phyloP scores from a whole-genome alignment of 2,329 filamentous ascomycete genomes.

The Keithomyces neogunnii region DNA sequence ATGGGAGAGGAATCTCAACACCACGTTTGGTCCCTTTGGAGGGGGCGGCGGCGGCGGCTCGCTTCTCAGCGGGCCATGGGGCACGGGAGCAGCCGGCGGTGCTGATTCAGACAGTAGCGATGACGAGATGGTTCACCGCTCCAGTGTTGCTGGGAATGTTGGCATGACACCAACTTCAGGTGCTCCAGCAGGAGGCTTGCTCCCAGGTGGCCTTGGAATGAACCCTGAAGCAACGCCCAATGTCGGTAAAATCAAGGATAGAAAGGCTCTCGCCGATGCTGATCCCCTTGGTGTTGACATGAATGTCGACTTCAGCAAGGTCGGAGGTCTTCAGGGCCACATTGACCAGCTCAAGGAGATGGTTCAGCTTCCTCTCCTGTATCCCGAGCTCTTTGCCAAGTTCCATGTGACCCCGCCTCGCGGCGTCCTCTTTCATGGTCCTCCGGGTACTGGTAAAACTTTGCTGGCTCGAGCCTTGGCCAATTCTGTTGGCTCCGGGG shows the following conservation, averaged over 20 bases:
- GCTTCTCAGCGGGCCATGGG: slow-evolving; percentile 66
- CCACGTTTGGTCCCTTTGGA: slow-evolving; percentile 87
- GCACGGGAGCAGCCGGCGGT: slow-evolving; percentile 64
- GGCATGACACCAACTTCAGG: slow-evolving; percentile 50
- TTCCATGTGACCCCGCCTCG: slow-evolving; percentile 92
- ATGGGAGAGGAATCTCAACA: slow-evolving; percentile 78
- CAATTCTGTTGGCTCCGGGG: slow-evolving; percentile 80
- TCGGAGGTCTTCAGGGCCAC: slow-evolving; percentile 85
- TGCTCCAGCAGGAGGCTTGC: slow-evolving; percentile 32
- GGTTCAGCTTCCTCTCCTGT: slow-evolving; percentile 88
- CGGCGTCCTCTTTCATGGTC: slow-evolving; percentile 93
- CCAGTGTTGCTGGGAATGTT: slow-evolving; percentile 47
- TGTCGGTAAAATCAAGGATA: slow-evolving; percentile 88
- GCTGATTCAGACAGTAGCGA: slow-evolving; percentile 96
- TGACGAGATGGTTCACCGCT: slow-evolving; percentile 69
- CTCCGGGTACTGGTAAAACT: slow-evolving; percentile 95
- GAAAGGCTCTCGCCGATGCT: slow-evolving; percentile 83
- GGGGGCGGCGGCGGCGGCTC: slow-evolving; percentile 68
- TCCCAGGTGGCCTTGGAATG: slow-evolving; percentile 30
- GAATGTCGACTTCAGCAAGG: slow-evolving; percentile 87
- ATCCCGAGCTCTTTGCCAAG: slow-evolving; percentile 85
- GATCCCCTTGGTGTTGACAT: slow-evolving; percentile 91
- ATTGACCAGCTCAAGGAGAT: slow-evolving; percentile 98
- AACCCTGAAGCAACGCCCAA: slow-evolving; percentile 56
- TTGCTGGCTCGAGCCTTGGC: slow-evolving; percentile 89